These are phyloP conservation scores for Colletotrichum spinosum DNA, from an alignment of 2,329 filamentous ascomycete genomes.

Conservation along the genomic window DNA sequence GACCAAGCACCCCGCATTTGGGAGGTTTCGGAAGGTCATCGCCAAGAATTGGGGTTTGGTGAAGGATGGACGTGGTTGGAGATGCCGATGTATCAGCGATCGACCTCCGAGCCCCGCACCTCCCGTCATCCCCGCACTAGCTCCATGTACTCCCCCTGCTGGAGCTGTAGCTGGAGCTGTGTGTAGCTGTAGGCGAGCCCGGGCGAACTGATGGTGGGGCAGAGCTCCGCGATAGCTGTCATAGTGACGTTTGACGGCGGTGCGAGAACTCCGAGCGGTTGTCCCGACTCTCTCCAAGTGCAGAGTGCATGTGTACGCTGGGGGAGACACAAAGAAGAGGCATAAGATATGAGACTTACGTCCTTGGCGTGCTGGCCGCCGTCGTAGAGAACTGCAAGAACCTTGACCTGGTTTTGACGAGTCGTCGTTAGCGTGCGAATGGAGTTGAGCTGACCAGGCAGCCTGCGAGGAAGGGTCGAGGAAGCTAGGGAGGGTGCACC, in stretches of 20 bases:
- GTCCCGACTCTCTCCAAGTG: no score
- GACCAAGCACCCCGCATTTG: constrained; percentile 36
- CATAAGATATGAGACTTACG: constrained; percentile 59
- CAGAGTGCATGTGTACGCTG: background rate
- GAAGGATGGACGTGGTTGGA: background rate
- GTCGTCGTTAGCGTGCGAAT: constrained; percentile 67
- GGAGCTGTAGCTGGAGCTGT: no score
- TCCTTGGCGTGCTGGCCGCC: constrained; percentile 89
- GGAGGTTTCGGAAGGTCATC: constrained; percentile 16
- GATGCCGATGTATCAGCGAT: constrained; percentile 39
- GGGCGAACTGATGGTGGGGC: constrained; percentile 24
- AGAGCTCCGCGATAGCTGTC: constrained; percentile 30
- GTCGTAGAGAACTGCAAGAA: constrained; percentile 94
- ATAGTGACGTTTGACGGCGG: constrained; percentile 29
- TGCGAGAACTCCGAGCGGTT: background rate
- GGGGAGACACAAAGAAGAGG: background rate
- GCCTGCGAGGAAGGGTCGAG: constrained; percentile 55
- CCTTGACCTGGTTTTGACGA: constrained; percentile 79
- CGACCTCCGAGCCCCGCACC: constrained; percentile 36
- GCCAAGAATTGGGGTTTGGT: constrained; percentile 23
- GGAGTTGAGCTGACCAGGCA: constrained; percentile 56
- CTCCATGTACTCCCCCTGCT: background rate
- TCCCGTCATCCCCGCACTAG: constrained; percentile 36
- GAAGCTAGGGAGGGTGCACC: constrained; percentile 20
- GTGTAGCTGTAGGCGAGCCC: constrained; percentile 5